Percentiles rank a stretch among this genome's conserved stretches.
These are phyloP conservation scores for Isabelozyma rhagii DNA, from an alignment of 805 yeast species.

Conservation along the genomic window DNA sequence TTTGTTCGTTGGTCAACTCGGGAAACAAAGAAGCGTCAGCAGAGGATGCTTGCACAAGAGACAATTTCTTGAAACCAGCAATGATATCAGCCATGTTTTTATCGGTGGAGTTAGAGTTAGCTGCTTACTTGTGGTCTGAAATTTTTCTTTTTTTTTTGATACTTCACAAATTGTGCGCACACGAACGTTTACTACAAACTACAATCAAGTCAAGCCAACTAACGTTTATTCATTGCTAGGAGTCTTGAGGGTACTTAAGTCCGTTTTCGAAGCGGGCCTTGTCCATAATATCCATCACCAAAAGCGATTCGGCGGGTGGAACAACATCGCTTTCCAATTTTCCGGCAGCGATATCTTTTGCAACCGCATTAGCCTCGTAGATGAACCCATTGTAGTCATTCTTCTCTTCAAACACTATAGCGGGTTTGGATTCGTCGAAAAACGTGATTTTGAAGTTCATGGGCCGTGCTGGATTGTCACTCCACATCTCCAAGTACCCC, in stretches of 20 bases:
- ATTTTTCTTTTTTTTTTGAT: background rate
- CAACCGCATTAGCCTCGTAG: conserved; percentile 56
- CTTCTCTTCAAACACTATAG: conserved; percentile 27
- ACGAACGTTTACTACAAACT: background rate
- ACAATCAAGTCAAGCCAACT: background rate
- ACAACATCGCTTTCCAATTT: conserved; percentile 29
- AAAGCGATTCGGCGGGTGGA: conserved; percentile 45
- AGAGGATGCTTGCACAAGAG: conserved; percentile 21
- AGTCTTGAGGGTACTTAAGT: conserved; percentile 42
- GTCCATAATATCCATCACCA: conserved; percentile 50
- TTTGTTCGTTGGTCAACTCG: conserved; percentile 43
- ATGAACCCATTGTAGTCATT: conserved; percentile 47
- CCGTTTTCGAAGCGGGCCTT: conserved; percentile 41
- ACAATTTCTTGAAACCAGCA: conserved; percentile 24
- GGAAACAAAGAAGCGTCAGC: conserved; percentile 21
- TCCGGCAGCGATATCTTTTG: conserved; percentile 41
- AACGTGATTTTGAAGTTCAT: conserved; percentile 28
- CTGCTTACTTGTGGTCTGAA: no score
- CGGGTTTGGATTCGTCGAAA: conserved; percentile 17
- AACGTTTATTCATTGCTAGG: conserved; percentile 1
- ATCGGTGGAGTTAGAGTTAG: background rate
- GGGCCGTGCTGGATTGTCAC: conserved; percentile 32
- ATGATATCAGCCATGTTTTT: conserved; percentile 25
- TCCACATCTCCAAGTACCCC: conserved; percentile 27
- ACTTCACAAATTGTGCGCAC: background rate